A percentile compares a stretch with the other conserved stretches of the same genome.
Evolutionary conservation across 2,329 filamentous ascomycete species (phyloP).

Genomic region (Waltergamsia citrina): DNA sequence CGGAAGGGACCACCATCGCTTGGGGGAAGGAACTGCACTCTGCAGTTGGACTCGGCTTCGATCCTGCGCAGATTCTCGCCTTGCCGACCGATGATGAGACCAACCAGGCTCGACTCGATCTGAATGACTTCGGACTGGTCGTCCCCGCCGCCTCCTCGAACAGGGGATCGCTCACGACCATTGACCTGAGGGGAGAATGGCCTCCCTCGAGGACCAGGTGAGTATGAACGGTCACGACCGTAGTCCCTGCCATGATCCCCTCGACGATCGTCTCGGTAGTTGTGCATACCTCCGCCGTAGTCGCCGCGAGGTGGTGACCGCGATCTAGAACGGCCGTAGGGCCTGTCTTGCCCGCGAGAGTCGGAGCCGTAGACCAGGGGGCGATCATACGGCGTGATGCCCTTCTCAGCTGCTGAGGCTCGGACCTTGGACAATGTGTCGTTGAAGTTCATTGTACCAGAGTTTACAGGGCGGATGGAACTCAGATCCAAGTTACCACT

Average conservation of each 20-base stretch:
- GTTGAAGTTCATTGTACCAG: conserved; percentile 73
- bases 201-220: conserved; percentile 43
- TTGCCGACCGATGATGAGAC: conserved; percentile 82
- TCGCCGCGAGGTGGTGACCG: conserved; percentile 66
- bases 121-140: conserved; percentile 75
- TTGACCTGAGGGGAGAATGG: conserved; percentile 49
- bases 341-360: conserved; percentile 26
- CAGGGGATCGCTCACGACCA: conserved; percentile 50
- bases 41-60: conserved; percentile 70
- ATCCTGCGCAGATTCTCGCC: conserved; percentile 83
- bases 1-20: conserved; percentile 65
- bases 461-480: conserved; percentile 67
- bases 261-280: conserved; percentile 78
- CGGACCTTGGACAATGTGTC: conserved; percentile 81
- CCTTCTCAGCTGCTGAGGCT: conserved; percentile 72
- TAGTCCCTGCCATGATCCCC: conserved; percentile 35
- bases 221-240: conserved; percentile 65
- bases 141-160: conserved; percentile 37
- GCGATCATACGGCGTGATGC: conserved; percentile 54
- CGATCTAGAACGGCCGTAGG: conserved; percentile 59
- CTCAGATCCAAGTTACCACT: conserved; percentile 75
- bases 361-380: conserved; percentile 34
- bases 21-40: conserved; percentile 80
- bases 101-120: conserved; percentile 80
- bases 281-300: conserved; percentile 63